phyloP scores from a whole-genome alignment of 2,329 filamentous ascomycete species.

The Aspergillus brasiliensis region DNA sequence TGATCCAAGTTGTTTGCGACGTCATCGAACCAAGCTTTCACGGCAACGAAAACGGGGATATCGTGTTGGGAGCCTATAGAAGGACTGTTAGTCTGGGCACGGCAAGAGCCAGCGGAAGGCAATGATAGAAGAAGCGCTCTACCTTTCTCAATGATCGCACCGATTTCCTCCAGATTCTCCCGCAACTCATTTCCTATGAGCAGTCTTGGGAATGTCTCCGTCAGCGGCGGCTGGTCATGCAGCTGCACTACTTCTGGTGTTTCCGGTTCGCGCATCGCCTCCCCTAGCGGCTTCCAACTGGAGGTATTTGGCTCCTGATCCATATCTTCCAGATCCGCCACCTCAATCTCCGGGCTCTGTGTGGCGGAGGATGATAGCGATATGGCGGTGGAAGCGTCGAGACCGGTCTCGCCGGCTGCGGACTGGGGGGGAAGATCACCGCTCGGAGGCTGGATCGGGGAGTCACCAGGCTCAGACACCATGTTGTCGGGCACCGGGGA shows the following conservation, averaged over 20 bases:
- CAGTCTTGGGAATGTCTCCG: conserved; percentile 42
- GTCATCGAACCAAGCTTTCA: conserved; percentile 48
- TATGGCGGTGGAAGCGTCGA: conserved; percentile 33
- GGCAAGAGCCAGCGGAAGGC: background rate
- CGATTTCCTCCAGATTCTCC: conserved; percentile 39
- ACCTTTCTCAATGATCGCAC: conserved; percentile 42
- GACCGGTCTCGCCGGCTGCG: conserved; percentile 19
- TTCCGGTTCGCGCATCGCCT: conserved; percentile 34
- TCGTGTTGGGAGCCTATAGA: conserved; percentile 36
- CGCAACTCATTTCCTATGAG: conserved; percentile 27
- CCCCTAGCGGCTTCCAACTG: conserved; percentile 45
- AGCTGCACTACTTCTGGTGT: conserved; percentile 39
- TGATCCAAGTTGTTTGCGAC: conserved; percentile 38
- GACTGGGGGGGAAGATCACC: conserved; percentile 16
- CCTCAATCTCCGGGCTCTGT: conserved; percentile 52
- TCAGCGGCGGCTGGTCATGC: conserved; percentile 33
- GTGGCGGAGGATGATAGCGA: conserved; percentile 48
- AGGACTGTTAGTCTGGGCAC: background rate
- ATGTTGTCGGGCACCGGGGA: conserved; percentile 32
- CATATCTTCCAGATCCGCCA: conserved; percentile 53
- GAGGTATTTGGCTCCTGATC: conserved; percentile 50
- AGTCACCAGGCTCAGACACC: conserved; percentile 14
- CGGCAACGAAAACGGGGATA: conserved; percentile 32
- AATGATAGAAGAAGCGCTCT: conserved; percentile 10
- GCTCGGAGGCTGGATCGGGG: conserved; percentile 18